Evolutionary conservation across 768 basidiomycete species (phyloP).

Genomic region (Suillus discolor): DNA sequence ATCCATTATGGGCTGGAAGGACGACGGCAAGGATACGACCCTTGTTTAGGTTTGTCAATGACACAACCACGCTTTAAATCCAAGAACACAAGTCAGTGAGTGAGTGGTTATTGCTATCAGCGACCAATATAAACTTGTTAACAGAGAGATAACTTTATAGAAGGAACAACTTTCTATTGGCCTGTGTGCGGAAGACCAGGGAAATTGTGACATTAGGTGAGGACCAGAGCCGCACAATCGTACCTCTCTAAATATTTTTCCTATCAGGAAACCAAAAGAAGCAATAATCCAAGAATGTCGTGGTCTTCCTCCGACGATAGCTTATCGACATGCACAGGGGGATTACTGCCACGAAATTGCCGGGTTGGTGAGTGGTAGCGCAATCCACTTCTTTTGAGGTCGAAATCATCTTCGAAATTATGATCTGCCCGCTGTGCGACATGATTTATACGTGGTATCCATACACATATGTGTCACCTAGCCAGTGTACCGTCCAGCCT

Average conservation of each 20-base stretch:
- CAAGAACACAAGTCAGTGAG: background rate
- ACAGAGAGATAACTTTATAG: background rate
- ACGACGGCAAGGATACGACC: background rate
- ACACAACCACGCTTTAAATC: background rate
- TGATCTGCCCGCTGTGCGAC: background rate
- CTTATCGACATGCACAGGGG: background rate
- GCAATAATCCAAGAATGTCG: background rate
- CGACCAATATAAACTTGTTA: background rate
- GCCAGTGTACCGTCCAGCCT: background rate
- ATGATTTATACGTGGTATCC: background rate
- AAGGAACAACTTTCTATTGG: background rate
- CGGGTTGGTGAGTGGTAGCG: background rate
- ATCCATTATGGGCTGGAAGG: background rate
- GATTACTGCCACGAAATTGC: background rate
- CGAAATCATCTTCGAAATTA: background rate
- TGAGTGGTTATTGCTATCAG: background rate
- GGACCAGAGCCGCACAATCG: background rate
- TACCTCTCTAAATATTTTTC: background rate
- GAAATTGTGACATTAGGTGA: conserved; percentile 1
- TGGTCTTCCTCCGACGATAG: background rate
- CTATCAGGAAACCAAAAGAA: background rate
- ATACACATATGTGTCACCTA: background rate
- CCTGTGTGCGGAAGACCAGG: background rate
- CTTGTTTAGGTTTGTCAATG: background rate
- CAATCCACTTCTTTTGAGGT: background rate